These are phyloP conservation scores for Saposhnikovia divaricata DNA, from an alignment of 129 eudicot genomes.

Conservation along the genomic window DNA sequence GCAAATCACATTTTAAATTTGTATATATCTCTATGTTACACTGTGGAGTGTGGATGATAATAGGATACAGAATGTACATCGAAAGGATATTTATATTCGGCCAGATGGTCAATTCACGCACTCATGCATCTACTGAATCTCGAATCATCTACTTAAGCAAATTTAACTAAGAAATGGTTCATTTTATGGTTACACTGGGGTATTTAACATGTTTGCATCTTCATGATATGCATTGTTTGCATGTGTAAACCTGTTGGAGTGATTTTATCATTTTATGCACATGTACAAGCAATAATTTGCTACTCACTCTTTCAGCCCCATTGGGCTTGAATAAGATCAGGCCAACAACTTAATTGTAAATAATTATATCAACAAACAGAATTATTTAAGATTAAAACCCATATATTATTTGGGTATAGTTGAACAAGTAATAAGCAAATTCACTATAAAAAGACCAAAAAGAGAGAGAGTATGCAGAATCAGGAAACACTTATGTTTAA, in stretches of 20 bases:
- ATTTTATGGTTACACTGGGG: background rate
- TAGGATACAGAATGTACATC: background rate
- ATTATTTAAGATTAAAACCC: background rate
- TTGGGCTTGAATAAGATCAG: background rate
- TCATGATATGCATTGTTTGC: background rate
- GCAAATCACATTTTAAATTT: background rate
- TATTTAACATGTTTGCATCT: background rate
- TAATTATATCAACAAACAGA: background rate
- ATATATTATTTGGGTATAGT: background rate
- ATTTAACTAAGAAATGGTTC: background rate
- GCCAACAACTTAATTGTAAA: background rate
- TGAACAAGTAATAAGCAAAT: background rate
- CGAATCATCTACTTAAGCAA: background rate
- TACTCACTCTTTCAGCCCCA: background rate
- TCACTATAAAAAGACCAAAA: background rate
- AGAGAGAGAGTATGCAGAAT: background rate
- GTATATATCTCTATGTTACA: background rate
- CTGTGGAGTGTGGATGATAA: background rate
- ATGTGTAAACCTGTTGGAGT: background rate
- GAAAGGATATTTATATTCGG: background rate
- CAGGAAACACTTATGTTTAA: background rate
- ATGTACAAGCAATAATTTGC: background rate
- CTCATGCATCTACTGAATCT: background rate
- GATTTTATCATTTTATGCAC: background rate
- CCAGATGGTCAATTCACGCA: background rate